Base-by-base conservation (phyloP, 1,284 basidiomycete genomes). In the Trametes polyzona region DNA sequence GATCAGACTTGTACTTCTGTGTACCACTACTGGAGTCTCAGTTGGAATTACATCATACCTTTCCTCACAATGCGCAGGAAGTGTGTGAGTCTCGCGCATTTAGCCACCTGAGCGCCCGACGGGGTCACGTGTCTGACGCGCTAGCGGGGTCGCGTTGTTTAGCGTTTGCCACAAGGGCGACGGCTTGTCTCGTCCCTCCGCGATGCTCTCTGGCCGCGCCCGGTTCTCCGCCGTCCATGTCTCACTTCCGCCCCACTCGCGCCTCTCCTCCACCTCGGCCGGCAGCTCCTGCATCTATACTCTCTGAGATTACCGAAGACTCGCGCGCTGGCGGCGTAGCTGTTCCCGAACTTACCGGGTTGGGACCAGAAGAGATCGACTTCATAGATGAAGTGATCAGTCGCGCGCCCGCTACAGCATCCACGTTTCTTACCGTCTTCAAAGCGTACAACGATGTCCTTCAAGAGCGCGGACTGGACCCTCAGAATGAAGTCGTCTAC, bases 391-490 rank as follows among this genome's bases (percentile, higher is more conserved):
- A 83, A 33, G 87, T 93, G 2, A 83, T 93, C 37, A 68, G 76
- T 54, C 83, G 85, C 52, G 88, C 87, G 44, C 79, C 86, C 5
- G 76, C 82, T 8, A 74, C 78, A 23, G 83, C 88, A 12, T 88
- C 86, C 1, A 87, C 86, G 0, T 92, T 92, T 65, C 75, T 90
- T 32, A 80, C 83, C 2, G 82, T 92, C n/a, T 86, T 91, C 78
- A 90, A 89, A 65, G 88, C 90, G 0, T 93, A 93, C 69, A 90
- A 86, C 64, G 86, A 88, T 58, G 82, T 91, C 19, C 74, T 93
- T 16, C 80, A 81, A 55, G 86, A 88, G 61, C 79, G 85, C 4
- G 87, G 87, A 1, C 73, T 93, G n/a, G 88, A 92, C 63, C 81
- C 86, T n/a, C 83, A 87, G 57, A 77, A 83, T 30, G 92, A 93